phyloP scores from a whole-genome alignment of 768 basidiomycete genomes.

The Tulasnella sp. region DNA sequence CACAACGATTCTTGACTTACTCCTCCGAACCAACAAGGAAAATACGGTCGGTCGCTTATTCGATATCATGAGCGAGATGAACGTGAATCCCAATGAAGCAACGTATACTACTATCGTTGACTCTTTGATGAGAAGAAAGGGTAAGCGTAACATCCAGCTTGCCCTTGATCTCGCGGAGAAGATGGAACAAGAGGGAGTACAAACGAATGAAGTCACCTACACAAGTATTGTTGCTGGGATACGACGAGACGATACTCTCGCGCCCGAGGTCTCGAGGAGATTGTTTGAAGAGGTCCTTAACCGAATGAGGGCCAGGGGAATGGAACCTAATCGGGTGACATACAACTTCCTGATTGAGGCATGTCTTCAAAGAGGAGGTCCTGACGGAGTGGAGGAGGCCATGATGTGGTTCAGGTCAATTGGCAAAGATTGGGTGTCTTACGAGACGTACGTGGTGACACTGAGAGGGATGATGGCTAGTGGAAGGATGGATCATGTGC shows the following conservation, averaged over 20 bases:
- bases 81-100: constrained; percentile 57
- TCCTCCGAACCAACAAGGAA: constrained; percentile 49
- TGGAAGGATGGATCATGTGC: background rate
- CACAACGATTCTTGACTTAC: constrained; percentile 68
- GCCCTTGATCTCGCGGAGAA: constrained; percentile 56
- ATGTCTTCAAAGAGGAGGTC: constrained; percentile 40
- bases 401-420: constrained; percentile 51
- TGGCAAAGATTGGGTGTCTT: constrained; percentile 23
- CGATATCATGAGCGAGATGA: constrained; percentile 61
- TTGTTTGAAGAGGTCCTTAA: constrained; percentile 39
- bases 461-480: background rate
- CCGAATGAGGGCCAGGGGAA: constrained; percentile 43
- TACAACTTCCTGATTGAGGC: constrained; percentile 70
- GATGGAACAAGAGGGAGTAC: constrained; percentile 49
- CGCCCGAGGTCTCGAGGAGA: constrained; percentile 21
- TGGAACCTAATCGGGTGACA: constrained; percentile 46
- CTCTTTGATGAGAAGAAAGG: constrained; percentile 48
- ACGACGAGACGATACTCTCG: constrained; percentile 44
- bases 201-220: constrained; percentile 72
- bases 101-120: constrained; percentile 73
- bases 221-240: constrained; percentile 65
- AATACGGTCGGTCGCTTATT: constrained; percentile 49
- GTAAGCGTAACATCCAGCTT: constrained; percentile 39
- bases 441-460: constrained; percentile 1
- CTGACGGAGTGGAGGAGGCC: constrained; percentile 41